Evolutionary conservation across 2,329 filamentous ascomycete genomes (phyloP), one percentile per base, ranked within the genome.

Genomic region (Phaeosphaeriaceae sp.): DNA sequence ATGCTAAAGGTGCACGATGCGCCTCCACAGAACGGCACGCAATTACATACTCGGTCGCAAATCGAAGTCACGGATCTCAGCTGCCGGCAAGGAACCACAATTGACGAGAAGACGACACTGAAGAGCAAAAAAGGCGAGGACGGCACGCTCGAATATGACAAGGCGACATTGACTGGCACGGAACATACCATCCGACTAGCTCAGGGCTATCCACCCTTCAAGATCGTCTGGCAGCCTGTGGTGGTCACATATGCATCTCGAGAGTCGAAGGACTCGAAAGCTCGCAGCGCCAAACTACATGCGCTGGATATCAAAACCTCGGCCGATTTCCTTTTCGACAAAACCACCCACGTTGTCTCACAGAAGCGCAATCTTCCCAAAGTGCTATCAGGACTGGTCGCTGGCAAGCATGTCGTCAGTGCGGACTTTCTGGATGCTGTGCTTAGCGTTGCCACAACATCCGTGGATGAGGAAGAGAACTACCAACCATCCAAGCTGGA

Each of bases 361-460:
- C 91, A 88, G 75, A 97, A 96, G 78, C 86, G 95, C 48, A 99
- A 98, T 75, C 94, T 92, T 0, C 86, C 93, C 0, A 93, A 92
- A 65, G 92, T 91, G 0, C 82, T 99, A 2, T 92, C 96, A 72
- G 94, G 92, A 1, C 82, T 99, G 10, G 89, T 97, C 40, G 91
- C 93, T 68, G 92, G 87, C 15, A 90, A 86, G 75, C 87, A 88
- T 66, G 89, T 98, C 44, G 92, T 98, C 11, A 87, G 87, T 3
- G 83, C 86, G 36, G 81, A 85, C 0, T 98, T 91, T 66, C 82
- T 97, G 15, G 87, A 93, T 61, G 89, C 90, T 0, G 79, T 98
- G 0, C 82, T 88, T 0, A 81, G 85, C 44, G 89, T 85, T 6
- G 85, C 88, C 1, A 83, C 81, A 11, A 55, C 61, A n/a, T 65